Conservation (phyloP, 2,329 filamentous ascomycete genomes). For the Exophiala spinifera region DNA sequence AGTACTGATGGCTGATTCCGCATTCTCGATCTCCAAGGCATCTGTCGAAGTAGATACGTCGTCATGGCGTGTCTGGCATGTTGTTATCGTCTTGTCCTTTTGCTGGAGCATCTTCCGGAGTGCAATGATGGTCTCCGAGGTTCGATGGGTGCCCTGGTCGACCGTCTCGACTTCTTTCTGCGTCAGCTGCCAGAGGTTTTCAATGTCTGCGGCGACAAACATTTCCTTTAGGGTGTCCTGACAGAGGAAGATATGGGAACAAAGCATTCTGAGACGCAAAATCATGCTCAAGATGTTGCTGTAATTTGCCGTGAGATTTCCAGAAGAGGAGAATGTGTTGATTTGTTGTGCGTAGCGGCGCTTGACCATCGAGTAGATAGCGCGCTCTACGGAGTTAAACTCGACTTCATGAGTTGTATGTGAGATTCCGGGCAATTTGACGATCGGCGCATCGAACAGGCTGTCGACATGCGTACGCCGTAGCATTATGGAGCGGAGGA, state of each 20-base stretch:
- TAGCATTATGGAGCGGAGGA: conserved; percentile 48
- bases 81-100: conserved; percentile 10
- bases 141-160: conserved; percentile 26
- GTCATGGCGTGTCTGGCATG: conserved; percentile 10
- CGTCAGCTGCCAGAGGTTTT: conserved; percentile 39
- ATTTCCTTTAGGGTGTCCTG: conserved; percentile 47
- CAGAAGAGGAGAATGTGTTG: conserved; percentile 34
- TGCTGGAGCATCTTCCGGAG: conserved; percentile 21
- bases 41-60: neutral
- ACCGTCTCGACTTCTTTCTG: conserved; percentile 24
- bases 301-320: conserved; percentile 31
- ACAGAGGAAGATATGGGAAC: conserved; percentile 48
- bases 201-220: conserved; percentile 45
- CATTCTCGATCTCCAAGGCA: neutral
- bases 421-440: conserved; percentile 52
- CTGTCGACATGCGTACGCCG: conserved; percentile 54
- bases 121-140: conserved; percentile 32
- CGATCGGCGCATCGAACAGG: conserved; percentile 53
- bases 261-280: conserved; percentile 51
- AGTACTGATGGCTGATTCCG: neutral
- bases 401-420: conserved; percentile 43
- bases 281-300: conserved; percentile 46
- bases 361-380: conserved; percentile 54
- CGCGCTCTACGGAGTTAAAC: conserved; percentile 52
- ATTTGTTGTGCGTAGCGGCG: conserved; percentile 43